Percentiles rank a stretch among this genome's conserved stretches.
phyloP scores from a whole-genome alignment of 305 asterid genomes.

The Fraxinus sp. region DNA sequence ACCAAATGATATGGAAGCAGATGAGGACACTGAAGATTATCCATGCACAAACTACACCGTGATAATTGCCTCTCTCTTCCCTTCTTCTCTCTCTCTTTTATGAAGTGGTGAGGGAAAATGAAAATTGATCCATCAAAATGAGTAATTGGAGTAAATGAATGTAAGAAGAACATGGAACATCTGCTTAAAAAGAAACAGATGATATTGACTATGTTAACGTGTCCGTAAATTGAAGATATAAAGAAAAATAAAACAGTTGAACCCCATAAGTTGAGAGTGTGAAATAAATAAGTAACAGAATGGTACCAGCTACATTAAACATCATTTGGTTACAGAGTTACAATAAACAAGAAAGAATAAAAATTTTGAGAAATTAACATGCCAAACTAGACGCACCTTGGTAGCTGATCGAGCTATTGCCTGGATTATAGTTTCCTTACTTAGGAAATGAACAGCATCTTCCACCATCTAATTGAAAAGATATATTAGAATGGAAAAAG shows the following conservation, averaged over 20 bases:
- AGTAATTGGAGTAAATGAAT: neutral
- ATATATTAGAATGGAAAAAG: constrained; percentile 25
- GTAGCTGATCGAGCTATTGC: constrained; percentile 98
- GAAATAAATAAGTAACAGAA: neutral
- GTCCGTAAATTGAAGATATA: neutral
- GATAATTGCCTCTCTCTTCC: neutral
- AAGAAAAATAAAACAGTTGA: neutral
- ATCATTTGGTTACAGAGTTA: neutral
- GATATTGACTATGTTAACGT: neutral
- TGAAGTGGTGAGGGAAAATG: neutral
- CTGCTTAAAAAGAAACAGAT: neutral
- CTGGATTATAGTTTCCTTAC: constrained; percentile 91
- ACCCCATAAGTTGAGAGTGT: neutral
- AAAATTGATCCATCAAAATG: neutral
- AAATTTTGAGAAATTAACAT: neutral
- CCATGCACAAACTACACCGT: neutral
- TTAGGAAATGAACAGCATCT: constrained; percentile 99
- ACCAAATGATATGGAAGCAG: neutral
- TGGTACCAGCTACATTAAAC: neutral
- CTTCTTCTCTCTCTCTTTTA: neutral
- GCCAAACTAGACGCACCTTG: constrained; percentile 54
- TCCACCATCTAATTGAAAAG: constrained; percentile 75
- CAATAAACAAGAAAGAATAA: constrained; percentile 2
- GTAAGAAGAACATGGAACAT: neutral
- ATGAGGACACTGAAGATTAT: neutral